Conservation (phyloP, 257 asterid genomes). For the Scutellaria galericulata region DNA sequence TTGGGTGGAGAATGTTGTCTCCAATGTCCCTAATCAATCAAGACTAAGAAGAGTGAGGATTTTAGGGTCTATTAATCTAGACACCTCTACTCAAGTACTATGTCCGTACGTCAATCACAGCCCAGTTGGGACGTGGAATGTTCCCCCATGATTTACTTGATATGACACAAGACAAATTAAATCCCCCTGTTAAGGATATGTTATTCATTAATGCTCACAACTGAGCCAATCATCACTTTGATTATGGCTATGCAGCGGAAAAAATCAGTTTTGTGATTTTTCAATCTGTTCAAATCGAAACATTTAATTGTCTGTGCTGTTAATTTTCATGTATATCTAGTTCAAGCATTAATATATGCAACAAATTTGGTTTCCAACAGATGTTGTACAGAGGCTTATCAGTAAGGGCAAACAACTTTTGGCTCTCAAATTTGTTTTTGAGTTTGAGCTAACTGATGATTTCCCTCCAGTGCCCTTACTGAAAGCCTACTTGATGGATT, state of each 20-base stretch:
- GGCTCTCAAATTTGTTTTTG: conserved; percentile 68
- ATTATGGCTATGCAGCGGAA: conserved; percentile 8
- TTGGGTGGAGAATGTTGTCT: conserved; percentile 2
- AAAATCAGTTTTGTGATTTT: not conserved
- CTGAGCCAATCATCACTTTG: not conserved
- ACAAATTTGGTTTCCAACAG: conserved; percentile 41
- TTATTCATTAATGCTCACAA: no score
- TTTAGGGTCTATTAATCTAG: not conserved
- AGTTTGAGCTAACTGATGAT: conserved; percentile 58
- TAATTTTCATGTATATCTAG: conserved; percentile 7
- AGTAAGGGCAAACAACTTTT: conserved; percentile 52
- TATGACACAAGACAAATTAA: not conserved
- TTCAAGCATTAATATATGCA: conserved; percentile 24
- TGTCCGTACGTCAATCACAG: not conserved
- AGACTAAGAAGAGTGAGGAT: not conserved
- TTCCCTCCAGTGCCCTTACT: conserved; percentile 69
- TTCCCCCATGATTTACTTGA: not conserved
- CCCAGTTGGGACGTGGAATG: not conserved
- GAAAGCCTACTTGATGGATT: conserved; percentile 50
- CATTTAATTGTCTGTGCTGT: conserved; percentile 22
- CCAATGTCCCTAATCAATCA: not conserved
- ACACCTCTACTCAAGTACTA: not conserved
- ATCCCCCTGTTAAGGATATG: no score
- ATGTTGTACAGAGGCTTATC: conserved; percentile 60
- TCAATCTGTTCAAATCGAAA: not conserved